Evolutionary conservation across 1,284 basidiomycete species (phyloP).

Genomic region (Flammula alnicola): DNA sequence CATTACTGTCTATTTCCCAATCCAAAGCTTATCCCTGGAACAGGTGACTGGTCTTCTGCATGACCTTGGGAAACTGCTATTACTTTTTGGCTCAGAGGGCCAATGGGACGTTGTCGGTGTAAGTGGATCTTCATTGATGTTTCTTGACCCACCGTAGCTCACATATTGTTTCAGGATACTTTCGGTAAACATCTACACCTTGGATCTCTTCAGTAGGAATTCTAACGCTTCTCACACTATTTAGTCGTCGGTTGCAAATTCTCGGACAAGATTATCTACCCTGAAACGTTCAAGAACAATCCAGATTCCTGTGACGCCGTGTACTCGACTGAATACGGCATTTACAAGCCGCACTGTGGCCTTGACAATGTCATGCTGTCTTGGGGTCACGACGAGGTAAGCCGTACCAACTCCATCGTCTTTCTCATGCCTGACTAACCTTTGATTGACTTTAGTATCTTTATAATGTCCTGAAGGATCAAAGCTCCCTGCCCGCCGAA

Average conservation of each 20-base stretch:
- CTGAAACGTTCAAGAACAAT: conserved; percentile 82
- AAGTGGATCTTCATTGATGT: conserved; percentile 36
- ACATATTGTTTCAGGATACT: conserved; percentile 61
- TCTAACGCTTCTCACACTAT: conserved; percentile 11
- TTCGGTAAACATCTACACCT: conserved; percentile 47
- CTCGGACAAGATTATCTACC: conserved; percentile 85
- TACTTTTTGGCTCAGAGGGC: conserved; percentile 82
- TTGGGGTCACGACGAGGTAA: conserved; percentile 89
- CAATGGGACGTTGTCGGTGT: conserved; percentile 94
- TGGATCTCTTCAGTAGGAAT: background rate
- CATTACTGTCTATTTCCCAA: conserved; percentile 2
- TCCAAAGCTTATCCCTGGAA: conserved; percentile 25
- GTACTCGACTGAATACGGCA: conserved; percentile 82
- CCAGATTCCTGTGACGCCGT: conserved; percentile 75
- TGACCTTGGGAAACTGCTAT: conserved; percentile 85
- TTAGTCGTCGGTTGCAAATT: conserved; percentile 83
- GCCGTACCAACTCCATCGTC: conserved; percentile 22
- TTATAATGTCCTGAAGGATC: conserved; percentile 78
- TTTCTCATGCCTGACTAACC: conserved; percentile 19
- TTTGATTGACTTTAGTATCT: conserved; percentile 57
- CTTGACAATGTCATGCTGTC: conserved; percentile 90
- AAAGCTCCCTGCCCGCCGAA: conserved; percentile 80
- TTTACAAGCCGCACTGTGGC: conserved; percentile 85
- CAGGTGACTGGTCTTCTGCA: conserved; percentile 84
- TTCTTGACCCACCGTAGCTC: conserved; percentile 16